Percentiles rank a stretch among this genome's conserved stretches.
Evolutionary conservation across 2,329 filamentous ascomycete species (phyloP).

Genomic region (Talaromyces sp.): DNA sequence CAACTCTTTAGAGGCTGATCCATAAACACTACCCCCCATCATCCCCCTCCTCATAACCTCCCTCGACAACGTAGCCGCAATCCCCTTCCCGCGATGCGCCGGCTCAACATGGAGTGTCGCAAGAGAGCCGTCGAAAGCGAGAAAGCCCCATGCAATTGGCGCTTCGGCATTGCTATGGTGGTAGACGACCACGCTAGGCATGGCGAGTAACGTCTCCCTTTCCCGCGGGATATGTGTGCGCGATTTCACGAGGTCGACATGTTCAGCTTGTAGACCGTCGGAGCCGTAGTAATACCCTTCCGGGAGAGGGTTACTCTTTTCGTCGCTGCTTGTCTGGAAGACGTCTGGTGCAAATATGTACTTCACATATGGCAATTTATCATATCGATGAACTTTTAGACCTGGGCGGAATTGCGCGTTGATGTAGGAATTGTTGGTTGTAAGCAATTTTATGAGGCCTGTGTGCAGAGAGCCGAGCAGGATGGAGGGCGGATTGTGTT

Average conservation of each 20-base stretch:
- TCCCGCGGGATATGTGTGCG: slow-evolving; percentile 42
- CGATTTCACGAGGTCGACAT: slow-evolving; percentile 40
- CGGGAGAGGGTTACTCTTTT: slow-evolving; percentile 25
- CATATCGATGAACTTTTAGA: slow-evolving; percentile 31
- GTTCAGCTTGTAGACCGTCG: slow-evolving; percentile 29
- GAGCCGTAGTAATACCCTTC: slow-evolving; percentile 35
- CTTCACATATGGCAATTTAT: slow-evolving; percentile 37
- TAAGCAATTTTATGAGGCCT: slow-evolving; percentile 32
- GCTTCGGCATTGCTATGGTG: not conserved
- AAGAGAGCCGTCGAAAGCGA: slow-evolving; percentile 40
- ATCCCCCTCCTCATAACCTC: slow-evolving; percentile 36
- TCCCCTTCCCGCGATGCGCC: slow-evolving; percentile 40
- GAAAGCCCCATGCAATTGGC: slow-evolving; percentile 41
- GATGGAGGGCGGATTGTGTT: slow-evolving; percentile 32
- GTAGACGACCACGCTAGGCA: slow-evolving; percentile 40
- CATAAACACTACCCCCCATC: slow-evolving; percentile 12
- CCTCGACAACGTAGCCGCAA: slow-evolving; percentile 34
- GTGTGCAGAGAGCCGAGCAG: slow-evolving; percentile 41
- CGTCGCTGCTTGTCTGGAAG: slow-evolving; percentile 19
- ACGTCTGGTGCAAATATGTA: slow-evolving; percentile 34
- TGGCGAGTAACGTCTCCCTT: slow-evolving; percentile 30
- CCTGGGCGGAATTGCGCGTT: slow-evolving; percentile 23
- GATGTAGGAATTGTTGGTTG: slow-evolving; percentile 23
- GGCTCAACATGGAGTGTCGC: slow-evolving; percentile 43
- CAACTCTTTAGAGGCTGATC: slow-evolving; percentile 20